Base-by-base conservation (phyloP, 1,284 basidiomycete genomes). In the Pyrrhoderma noxium region DNA sequence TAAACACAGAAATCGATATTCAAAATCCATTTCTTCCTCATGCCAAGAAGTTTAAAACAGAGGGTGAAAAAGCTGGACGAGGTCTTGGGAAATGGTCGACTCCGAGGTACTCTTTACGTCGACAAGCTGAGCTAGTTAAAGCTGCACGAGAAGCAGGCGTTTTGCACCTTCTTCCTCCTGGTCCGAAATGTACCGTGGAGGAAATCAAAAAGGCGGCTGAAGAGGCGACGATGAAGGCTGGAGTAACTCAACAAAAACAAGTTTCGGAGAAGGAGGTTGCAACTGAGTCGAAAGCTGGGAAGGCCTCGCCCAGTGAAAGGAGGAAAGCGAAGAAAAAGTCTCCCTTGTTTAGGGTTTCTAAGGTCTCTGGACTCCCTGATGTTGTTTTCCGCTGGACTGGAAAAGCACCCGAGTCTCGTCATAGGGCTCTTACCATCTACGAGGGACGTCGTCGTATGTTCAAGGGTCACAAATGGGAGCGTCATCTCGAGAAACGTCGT, bases 381-480 rank as follows among this genome's bases (percentile, higher is more conserved):
- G 51, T 55, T 56, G 22, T 37, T 44, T 47, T 45, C 51, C 25
- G 51, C 45, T 42, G 52, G 45, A 41, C 75, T 73, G 73, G 56
- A 60, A 25, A 63, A 65, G 38, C 62, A 67, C 11, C 66, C 72
- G 23, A 86, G 85, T 85, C 69, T 81, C 82, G 31, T 69, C 77
- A 57, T 64, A 71, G 46, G 71, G 64, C 50, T 69, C 72, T 27
- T 62, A 71, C 41, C 78, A 79, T 89, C 59, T 89, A 89, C 58
- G 78, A 82, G 13, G 79, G 73, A 54, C 83, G 76, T 73, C 82
- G 79, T 70, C 71, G 76, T 57, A 89, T 89, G 86, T 89, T 90
- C 77, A 90, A 89, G 72, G 87, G 87, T 19, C 86, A 89, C 72
- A 85, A 79, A 60, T 87, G 82, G 82, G 82, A 89, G 67, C 75